Base-by-base conservation (phyloP, 257 asterid species). In the Nicotiana otophora region DNA sequence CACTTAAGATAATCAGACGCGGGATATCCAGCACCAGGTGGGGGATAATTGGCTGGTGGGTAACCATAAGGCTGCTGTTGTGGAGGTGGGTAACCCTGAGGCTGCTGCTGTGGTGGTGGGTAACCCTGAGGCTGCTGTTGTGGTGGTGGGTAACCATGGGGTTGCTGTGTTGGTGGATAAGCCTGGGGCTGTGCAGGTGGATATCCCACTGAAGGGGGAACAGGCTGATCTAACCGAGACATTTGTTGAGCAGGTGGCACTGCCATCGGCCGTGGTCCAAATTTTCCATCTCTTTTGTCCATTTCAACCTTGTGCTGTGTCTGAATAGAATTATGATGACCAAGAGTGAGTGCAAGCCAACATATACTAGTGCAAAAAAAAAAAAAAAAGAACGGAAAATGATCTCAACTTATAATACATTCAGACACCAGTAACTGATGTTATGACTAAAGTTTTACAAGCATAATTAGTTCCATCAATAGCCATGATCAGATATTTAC, bases 221-320 rank as follows among this genome's bases (percentile, higher is more conserved):
- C 5, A 0, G 85, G 86, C 80, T 80, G 85, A 81, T 87, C 91
- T 28, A 84, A 2, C 28, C 87, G 88, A 64, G 92, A 85, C 90
- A 89, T 89, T 20, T 84, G 86, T 82, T 83, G 88, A 62, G 23
- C 75, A 26, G 85, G 86, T 4, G 92, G 89, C 48, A 80, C 89
- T 30, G 86, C 66, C 90, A 84, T 83, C 48, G 70, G 84, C 20
- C 80, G 75, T 63, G 48, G 77, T 55, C 68, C 90, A 80, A 84
- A 82, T 68, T 69, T 84, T 20, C 89, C 91, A 65, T 88, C 91
- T 34, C 91, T 83, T 86, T 84, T 87, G 33, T 88, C 91, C 88
- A 88, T 53, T 81, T 88, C 87, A 46, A 81, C 75, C 84, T 88
- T 89, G 81, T 87, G 91, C 17, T 89, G 91, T 54, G 91, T 88